Conservation (phyloP, 2,329 filamentous ascomycete species). For the Talaromyces piceae region DNA sequence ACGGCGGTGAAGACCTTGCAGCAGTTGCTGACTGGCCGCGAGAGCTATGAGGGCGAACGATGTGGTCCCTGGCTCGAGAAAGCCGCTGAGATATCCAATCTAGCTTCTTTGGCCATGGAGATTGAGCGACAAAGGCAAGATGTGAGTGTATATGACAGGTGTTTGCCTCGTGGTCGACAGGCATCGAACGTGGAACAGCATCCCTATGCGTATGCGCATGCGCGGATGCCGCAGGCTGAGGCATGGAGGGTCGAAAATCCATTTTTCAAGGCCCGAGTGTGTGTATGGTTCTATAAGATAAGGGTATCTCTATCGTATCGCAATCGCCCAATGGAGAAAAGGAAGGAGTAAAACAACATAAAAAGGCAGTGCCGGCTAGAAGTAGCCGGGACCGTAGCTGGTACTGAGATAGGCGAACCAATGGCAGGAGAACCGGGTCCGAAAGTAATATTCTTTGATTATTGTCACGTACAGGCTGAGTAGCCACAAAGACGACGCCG, state of each 20-base stretch:
- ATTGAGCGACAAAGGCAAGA: neutral
- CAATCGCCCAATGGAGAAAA: neutral
- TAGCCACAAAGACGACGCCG: neutral
- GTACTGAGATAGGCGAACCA: neutral
- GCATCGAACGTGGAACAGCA: neutral
- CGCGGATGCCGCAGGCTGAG: neutral
- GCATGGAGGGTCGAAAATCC: neutral
- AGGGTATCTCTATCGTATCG: neutral
- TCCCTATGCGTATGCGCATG: neutral
- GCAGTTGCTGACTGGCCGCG: neutral
- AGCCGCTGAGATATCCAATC: neutral
- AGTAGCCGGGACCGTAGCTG: no score
- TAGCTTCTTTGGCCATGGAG: slow-evolving; percentile 2
- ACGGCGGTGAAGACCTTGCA: neutral
- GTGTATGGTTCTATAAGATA: slow-evolving; percentile 3
- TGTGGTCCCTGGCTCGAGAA: neutral
- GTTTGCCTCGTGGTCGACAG: neutral
- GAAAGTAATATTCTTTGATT: no score
- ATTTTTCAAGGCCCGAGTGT: neutral
- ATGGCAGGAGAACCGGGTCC: neutral
- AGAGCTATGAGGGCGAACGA: neutral
- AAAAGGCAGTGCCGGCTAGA: neutral
- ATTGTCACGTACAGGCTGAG: neutral
- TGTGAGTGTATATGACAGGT: neutral
- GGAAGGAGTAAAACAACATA: no score